phyloP scores from a whole-genome alignment of 2,329 filamentous ascomycete species.

The Verruconis gallopava region DNA sequence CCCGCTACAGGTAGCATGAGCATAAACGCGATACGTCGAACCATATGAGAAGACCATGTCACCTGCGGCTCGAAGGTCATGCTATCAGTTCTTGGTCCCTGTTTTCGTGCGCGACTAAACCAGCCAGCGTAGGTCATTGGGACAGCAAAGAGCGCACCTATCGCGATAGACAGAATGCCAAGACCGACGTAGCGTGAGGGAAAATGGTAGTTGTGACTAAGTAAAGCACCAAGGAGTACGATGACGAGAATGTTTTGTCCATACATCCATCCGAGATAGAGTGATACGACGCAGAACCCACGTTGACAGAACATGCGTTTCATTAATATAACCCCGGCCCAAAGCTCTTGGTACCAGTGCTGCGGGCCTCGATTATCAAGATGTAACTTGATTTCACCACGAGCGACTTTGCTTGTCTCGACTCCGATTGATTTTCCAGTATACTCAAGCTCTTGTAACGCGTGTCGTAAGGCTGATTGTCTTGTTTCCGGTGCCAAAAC shows the following conservation, averaged over 20 bases:
- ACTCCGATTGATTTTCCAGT: conserved; percentile 22
- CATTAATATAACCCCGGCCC: conserved; percentile 54
- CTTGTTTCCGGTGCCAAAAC: conserved; percentile 60
- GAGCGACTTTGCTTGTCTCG: conserved; percentile 44
- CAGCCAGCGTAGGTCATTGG: conserved; percentile 60
- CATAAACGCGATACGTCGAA: conserved; percentile 55
- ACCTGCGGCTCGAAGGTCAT: conserved; percentile 53
- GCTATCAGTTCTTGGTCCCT: conserved; percentile 47
- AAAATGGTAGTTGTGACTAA: conserved; percentile 54
- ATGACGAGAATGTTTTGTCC: conserved; percentile 63
- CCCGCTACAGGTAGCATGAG: conserved; percentile 53
- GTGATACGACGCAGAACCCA: conserved; percentile 56
- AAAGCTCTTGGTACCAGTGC: conserved; percentile 67
- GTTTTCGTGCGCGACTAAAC: conserved; percentile 52
- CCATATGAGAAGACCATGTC: conserved; percentile 58
- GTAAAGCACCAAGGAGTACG: conserved; percentile 55
- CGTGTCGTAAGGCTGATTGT: conserved; percentile 54
- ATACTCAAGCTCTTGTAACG: conserved; percentile 46
- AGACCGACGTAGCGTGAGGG: conserved; percentile 53
- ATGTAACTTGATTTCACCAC: conserved; percentile 67
- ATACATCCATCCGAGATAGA: conserved; percentile 71
- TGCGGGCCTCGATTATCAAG: conserved; percentile 56
- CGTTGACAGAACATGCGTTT: conserved; percentile 60
- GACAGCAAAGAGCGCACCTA: conserved; percentile 56
- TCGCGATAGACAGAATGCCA: conserved; percentile 50